Evolutionary conservation across 2,329 filamentous ascomycete genomes (phyloP).

Genomic region (Immersiporthe knoxdaviesiana): DNA sequence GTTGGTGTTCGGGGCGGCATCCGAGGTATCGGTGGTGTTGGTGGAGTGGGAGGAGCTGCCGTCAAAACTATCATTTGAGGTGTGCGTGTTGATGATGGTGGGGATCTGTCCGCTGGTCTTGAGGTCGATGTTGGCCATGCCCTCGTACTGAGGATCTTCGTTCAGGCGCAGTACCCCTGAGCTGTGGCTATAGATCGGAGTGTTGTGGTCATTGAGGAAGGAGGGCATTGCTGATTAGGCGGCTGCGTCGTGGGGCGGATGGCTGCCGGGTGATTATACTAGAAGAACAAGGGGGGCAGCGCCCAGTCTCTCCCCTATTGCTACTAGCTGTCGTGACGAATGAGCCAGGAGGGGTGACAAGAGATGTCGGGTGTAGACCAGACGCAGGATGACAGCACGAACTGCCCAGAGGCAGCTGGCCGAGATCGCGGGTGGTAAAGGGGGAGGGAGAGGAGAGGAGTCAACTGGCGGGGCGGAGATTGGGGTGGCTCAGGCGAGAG

Average conservation of each 20-base stretch:
- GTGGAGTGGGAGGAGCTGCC: constrained; percentile 56
- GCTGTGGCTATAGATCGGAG: constrained; percentile 46
- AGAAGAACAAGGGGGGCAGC: constrained; percentile 17
- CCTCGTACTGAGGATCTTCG: constrained; percentile 40
- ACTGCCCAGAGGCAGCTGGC: constrained; percentile 7
- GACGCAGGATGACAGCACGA: constrained; percentile 13
- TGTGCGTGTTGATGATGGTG: constrained; percentile 45
- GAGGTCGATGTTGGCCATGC: constrained; percentile 33
- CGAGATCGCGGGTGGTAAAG: constrained; percentile 9
- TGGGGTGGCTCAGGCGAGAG: constrained; percentile 15
- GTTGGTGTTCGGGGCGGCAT: constrained; percentile 48
- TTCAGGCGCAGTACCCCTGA: constrained; percentile 50
- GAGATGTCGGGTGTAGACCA: constrained; percentile 2
- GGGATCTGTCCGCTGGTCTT: constrained; percentile 40
- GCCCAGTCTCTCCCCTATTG: not conserved
- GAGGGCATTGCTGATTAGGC: constrained; percentile 51
- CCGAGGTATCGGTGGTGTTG: constrained; percentile 56
- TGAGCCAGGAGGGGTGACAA: not conserved
- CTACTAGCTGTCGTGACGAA: constrained; percentile 12
- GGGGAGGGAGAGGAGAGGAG: not conserved
- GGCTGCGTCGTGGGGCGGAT: not conserved
- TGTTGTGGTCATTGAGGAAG: constrained; percentile 53
- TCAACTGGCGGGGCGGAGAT: not conserved
- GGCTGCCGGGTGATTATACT: constrained; percentile 23
- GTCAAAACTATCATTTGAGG: constrained; percentile 57